Evolutionary conservation across 2,329 filamentous ascomycete species (phyloP), one percentile per base, ranked within the genome.

Genomic region (Botrytis byssoidea): DNA sequence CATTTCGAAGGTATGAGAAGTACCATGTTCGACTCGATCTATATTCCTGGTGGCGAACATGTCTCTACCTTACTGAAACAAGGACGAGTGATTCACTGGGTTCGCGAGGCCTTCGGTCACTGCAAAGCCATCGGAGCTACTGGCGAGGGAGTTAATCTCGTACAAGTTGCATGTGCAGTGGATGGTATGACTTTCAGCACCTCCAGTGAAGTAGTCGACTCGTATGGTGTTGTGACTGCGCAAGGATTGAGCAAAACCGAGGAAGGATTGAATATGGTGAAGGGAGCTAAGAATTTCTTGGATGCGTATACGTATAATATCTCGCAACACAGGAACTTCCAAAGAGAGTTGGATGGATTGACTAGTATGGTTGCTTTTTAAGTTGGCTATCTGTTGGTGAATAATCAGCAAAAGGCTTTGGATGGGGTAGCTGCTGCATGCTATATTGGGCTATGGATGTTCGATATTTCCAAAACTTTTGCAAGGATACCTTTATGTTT

Each of bases 31-130:
- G 93, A 96, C 80, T 90, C 92, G 0, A 80, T 95, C 42, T 94
- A 94, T 79, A 84, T 97, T 4, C 93, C 93, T 1, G 92, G 92
- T 1, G 93, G 93, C 1, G 84, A 86, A 0, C 88, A 89, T 0
- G 83, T 92, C 63, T 83, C 87, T 70, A 89, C 88, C 0, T 86
- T 96, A 0, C 83, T 86, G 73, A 89, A 90, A 84, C 93, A 87
- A 75, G 93, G 93, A 0, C 90, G 92, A 29, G 92, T 92, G 0
- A 80, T 92, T 2, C 91, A 95, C 83, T 96, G 91, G 88, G 83
- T 95, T 6, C 88, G 91, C 3, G 93, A 96, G 81, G 91, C 93
- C 0, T 96, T 95, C 77, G 93, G 92, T 0, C 93, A 96, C 76
- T 85, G 94, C 69, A 96, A 96, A 85, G 85, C 92, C 2, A 92